Conservation (phyloP, 1,284 basidiomycete genomes). For the Ceratobasidium sp. region DNA sequence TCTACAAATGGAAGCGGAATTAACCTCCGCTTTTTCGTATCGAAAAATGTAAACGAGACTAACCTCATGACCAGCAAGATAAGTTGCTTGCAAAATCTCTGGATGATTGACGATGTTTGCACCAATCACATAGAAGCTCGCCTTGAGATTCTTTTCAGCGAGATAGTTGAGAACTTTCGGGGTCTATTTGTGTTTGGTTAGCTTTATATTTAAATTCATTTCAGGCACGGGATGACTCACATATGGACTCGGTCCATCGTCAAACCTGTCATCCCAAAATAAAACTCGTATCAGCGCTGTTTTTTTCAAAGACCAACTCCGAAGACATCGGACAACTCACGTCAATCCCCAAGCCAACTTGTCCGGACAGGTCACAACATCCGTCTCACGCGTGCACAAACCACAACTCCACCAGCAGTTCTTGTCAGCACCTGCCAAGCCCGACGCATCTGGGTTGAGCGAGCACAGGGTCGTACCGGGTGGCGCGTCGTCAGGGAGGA, state of each 20-base stretch:
- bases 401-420: slow-evolving; percentile 76
- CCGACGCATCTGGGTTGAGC: slow-evolving; percentile 27
- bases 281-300: background rate
- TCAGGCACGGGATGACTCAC: background rate
- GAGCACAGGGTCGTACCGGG: slow-evolving; percentile 31
- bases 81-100: slow-evolving; percentile 82
- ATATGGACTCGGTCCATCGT: slow-evolving; percentile 69
- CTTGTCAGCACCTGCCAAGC: slow-evolving; percentile 41
- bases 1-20: slow-evolving; percentile 50
- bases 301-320: background rate
- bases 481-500: slow-evolving; percentile 44
- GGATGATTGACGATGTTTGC: slow-evolving; percentile 81
- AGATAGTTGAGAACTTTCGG: slow-evolving; percentile 81
- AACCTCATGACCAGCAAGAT: slow-evolving; percentile 72
- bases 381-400: slow-evolving; percentile 78
- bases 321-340: slow-evolving; percentile 55
- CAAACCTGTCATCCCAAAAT: slow-evolving; percentile 68
- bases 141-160: slow-evolving; percentile 72
- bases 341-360: slow-evolving; percentile 86
- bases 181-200: slow-evolving; percentile 60
- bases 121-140: slow-evolving; percentile 91
- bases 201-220: slow-evolving; percentile 11
- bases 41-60: slow-evolving; percentile 63
- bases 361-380: slow-evolving; percentile 82
- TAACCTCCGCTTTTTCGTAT: slow-evolving; percentile 61